Evolutionary conservation across 2,329 filamentous ascomycete species (phyloP), one percentile per base, ranked within the genome.

Genomic region (Penicillium expansum): DNA sequence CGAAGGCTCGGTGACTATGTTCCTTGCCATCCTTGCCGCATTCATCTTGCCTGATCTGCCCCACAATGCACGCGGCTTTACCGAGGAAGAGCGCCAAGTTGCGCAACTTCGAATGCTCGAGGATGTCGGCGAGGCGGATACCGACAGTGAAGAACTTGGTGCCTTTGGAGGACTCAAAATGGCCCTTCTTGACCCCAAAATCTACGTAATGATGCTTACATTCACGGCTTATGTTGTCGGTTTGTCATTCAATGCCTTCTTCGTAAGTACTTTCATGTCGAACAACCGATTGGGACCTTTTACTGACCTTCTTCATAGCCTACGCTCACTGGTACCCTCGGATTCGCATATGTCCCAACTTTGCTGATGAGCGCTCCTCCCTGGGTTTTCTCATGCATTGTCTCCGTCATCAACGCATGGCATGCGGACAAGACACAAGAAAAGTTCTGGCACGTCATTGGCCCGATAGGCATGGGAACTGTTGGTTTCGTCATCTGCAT

Each of bases 131-230:
- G 81, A 84, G 67, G 80, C 79, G 0, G 82, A 85, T 56, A 74
- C 72, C 7, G 83, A 85, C 62, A 75, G 76, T 0, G 72, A 74
- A n/a, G 77, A 83, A 13, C 62, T 66, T 62, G 79, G 79, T 3
- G 66, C 76, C 2, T 80, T 83, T 58, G 77, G 78, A 9, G 85
- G 85, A 85, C 30, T 74, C 4, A 35, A 81, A 51, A 83, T 87
- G 79, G 82, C 83, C 0, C 66, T 86, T 48, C 84, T 82, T 69
- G 85, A 87, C 59, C 16, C 74, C 61, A 87, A 86, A 75, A 83
- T 86, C 59, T 87, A 86, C 65, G 65, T 87, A 58, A 82, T 87
- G 81, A 86, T 85, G 79, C 54, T 86, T 7, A 83, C 83, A 1
- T 82, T 86, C 56, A 83, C 82, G 3, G 82, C 83, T 4, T 86